Evolutionary conservation across 495 filamentous ascomycete genomes (phyloP).

Genomic region (Aspergillus taichungensis): DNA sequence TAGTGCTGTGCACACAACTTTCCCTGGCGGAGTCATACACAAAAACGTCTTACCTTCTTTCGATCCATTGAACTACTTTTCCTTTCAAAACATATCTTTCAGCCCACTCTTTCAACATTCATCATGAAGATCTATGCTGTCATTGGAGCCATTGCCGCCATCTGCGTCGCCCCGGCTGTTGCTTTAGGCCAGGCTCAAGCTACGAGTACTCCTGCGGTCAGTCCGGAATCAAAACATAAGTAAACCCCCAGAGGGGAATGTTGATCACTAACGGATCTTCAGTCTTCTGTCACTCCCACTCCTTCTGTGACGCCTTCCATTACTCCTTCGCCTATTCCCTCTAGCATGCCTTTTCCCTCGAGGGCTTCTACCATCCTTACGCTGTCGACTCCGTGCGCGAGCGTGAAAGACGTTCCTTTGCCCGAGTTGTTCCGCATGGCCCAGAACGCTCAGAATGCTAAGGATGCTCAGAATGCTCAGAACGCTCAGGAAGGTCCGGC

Average conservation of each 20-base stretch:
- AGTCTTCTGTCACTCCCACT: neutral
- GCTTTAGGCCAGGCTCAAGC: conserved; percentile 8
- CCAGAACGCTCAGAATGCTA: no score
- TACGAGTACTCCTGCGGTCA: neutral
- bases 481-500: neutral
- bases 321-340: neutral
- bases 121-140: conserved; percentile 28
- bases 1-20: conserved; percentile 4
- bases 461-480: no score
- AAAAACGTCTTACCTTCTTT: neutral
- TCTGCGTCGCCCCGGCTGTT: conserved; percentile 17
- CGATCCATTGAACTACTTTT: neutral
- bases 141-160: conserved; percentile 18
- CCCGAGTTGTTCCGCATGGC: no score
- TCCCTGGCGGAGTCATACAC: neutral
- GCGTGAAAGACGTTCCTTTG: no score
- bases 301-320: neutral
- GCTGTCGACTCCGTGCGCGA: no score
- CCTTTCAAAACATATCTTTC: neutral
- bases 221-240: neutral
- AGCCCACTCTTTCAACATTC: conserved; percentile 4
- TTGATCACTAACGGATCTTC: no score
- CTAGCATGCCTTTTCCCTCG: neutral
- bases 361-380: no score
- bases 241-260: no score